These are phyloP conservation scores for Magnaporthiopsis incrustans DNA, from an alignment of 2,329 filamentous ascomycete genomes.

Conservation along the genomic window DNA sequence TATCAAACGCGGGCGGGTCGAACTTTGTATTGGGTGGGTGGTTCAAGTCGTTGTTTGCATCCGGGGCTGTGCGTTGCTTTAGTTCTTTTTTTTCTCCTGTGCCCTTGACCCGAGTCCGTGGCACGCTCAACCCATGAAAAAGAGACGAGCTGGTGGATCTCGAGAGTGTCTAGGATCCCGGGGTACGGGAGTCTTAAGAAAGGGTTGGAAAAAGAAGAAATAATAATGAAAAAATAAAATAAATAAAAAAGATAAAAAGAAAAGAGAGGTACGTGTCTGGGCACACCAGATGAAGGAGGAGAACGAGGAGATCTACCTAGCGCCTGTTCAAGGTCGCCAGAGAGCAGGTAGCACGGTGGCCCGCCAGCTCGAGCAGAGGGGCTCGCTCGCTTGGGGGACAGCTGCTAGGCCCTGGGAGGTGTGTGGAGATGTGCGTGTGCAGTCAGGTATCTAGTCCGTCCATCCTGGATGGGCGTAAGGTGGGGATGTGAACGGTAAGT, in stretches of 20 bases:
- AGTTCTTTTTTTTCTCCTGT: constrained; percentile 2
- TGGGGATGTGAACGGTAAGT: background rate
- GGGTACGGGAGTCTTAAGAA: background rate
- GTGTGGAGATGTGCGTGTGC: background rate
- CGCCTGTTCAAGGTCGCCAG: background rate
- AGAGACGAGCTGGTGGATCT: background rate
- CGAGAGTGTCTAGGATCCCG: background rate
- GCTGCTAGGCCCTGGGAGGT: background rate
- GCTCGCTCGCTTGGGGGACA: background rate
- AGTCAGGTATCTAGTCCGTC: background rate
- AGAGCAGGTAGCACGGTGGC: background rate
- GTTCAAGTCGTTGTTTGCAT: background rate
- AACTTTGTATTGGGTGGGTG: background rate
- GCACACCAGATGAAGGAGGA: background rate
- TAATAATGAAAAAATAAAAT: background rate
- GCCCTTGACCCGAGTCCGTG: background rate
- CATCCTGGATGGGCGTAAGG: no score
- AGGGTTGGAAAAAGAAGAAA: no score
- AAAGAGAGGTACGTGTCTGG: background rate
- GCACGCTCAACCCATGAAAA: background rate
- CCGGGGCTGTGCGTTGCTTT: background rate
- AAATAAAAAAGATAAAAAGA: background rate
- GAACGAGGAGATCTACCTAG: background rate
- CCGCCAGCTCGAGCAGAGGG: background rate
- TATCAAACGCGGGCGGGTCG: background rate